A percentile compares a stretch with the other conserved stretches of the same genome.
phyloP scores from a whole-genome alignment of 805 yeast species.

The Barnettozyma californica region DNA sequence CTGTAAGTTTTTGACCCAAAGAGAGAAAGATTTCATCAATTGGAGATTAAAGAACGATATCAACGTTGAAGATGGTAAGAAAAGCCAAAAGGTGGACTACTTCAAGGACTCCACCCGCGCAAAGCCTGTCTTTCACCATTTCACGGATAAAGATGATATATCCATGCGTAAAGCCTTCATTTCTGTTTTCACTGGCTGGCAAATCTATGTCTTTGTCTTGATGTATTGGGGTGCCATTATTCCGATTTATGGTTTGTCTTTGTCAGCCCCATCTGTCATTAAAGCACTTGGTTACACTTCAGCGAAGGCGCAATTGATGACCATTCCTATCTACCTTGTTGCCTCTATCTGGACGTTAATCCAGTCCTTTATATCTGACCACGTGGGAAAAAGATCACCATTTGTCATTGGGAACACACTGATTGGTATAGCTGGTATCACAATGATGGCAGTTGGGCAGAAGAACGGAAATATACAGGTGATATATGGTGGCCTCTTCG shows the following conservation, averaged over 20 bases:
- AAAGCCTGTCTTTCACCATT: conserved; percentile 10
- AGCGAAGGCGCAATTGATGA: conserved; percentile 36
- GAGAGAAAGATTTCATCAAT: conserved; percentile 28
- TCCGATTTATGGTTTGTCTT: conserved; percentile 34
- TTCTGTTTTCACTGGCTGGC: conserved; percentile 27
- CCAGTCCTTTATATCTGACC: conserved; percentile 26
- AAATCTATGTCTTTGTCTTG: conserved; percentile 26
- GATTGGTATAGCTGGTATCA: conserved; percentile 31
- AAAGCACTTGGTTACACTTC: conserved; percentile 34
- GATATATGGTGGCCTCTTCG: conserved; percentile 30
- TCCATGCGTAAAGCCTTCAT: conserved; percentile 12
- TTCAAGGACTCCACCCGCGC: conserved; percentile 5
- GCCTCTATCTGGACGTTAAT: conserved; percentile 27
- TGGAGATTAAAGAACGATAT: conserved; percentile 19
- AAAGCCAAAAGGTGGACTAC: neutral
- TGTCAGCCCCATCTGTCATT: conserved; percentile 39
- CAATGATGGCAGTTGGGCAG: conserved; percentile 26
- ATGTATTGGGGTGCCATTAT: conserved; percentile 28
- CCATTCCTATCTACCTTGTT: conserved; percentile 36
- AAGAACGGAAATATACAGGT: conserved; percentile 18
- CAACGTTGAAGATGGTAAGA: conserved; percentile 7
- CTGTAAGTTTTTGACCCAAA: conserved; percentile 36
- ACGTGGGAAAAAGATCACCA: conserved; percentile 28
- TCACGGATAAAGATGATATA: conserved; percentile 15
- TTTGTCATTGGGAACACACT: conserved; percentile 24